phyloP scores from a whole-genome alignment of 1,139 yeast species.

The Debaryomycetaceae sp. region DNA sequence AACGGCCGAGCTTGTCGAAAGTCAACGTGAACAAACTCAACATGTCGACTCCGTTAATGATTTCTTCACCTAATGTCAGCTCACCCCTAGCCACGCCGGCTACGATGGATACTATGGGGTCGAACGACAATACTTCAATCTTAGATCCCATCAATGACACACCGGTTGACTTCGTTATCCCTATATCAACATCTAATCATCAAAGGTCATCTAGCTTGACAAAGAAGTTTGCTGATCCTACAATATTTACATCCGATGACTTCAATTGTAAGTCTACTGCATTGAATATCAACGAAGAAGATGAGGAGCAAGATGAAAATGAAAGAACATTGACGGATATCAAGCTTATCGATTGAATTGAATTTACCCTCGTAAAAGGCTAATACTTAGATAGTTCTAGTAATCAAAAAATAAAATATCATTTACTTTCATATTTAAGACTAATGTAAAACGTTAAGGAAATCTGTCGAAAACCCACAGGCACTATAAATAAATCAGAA shows the following conservation, averaged over 20 bases:
- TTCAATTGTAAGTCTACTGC: background rate
- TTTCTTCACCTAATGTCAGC: slow-evolving; percentile 32
- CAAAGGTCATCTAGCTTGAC: background rate
- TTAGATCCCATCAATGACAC: slow-evolving; percentile 42
- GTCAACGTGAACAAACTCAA: background rate
- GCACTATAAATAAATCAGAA: slow-evolving; percentile 3
- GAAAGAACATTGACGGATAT: slow-evolving; percentile 4
- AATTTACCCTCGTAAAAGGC: too few species aligned
- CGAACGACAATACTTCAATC: slow-evolving; percentile 20
- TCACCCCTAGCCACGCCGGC: slow-evolving; percentile 37
- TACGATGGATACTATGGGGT: slow-evolving; percentile 22
- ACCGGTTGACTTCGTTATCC: slow-evolving; percentile 40
- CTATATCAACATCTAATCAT: slow-evolving; percentile 6
- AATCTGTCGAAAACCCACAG: background rate
- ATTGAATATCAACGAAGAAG: background rate
- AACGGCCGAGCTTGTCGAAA: slow-evolving; percentile 3
- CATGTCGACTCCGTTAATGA: slow-evolving; percentile 7
- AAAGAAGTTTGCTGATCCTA: background rate
- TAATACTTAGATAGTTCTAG: background rate
- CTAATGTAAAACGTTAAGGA: background rate
- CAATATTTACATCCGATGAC: background rate
- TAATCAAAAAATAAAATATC: background rate
- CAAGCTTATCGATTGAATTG: background rate
- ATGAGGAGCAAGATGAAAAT: slow-evolving; percentile 1
- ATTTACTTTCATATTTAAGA: background rate